Evolutionary conservation across 192 early-diverging fungal species (phyloP).

Genomic region (Nowakowskiella sp.): DNA sequence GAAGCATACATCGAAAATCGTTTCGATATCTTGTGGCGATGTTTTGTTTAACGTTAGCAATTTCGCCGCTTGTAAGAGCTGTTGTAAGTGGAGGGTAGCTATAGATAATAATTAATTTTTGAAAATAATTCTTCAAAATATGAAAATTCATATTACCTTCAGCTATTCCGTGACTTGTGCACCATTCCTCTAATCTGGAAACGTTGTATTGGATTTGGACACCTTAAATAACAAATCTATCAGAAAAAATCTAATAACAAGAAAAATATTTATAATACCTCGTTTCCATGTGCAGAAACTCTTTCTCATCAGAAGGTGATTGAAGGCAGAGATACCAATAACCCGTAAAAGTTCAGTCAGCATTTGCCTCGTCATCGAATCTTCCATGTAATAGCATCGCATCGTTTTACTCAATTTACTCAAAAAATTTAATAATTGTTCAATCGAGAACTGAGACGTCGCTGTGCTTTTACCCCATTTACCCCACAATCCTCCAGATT

Average conservation of each 20-base stretch:
- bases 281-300: constrained; percentile 99
- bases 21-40: constrained; percentile 83
- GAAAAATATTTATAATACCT: constrained; percentile 37
- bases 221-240: constrained; percentile 27
- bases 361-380: constrained; percentile 83
- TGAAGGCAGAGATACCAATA: constrained; percentile 93
- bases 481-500: constrained; percentile 82
- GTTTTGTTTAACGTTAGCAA: constrained; percentile 92
- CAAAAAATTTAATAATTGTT: constrained; percentile 88
- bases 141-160: constrained; percentile 50
- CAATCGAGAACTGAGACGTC: constrained; percentile 80
- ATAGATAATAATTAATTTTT: constrained; percentile 10
- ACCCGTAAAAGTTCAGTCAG: constrained; percentile 90
- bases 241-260: constrained; percentile 1
- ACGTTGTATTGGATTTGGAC: constrained; percentile 99
- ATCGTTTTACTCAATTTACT: constrained; percentile 90
- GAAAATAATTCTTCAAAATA: not conserved
- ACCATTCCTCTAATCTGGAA: constrained; percentile 97
- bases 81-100: constrained; percentile 79
- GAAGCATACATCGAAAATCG: constrained; percentile 98
- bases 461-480: constrained; percentile 75
- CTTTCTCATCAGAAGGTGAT: constrained; percentile 94
- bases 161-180: constrained; percentile 85
- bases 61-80: constrained; percentile 94
- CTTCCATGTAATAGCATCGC: constrained; percentile 96